A percentile compares a stretch with the other conserved stretches of the same genome.
Conservation (phyloP, 2,329 filamentous ascomycete species). For the Graphiopsis chlorocephala region DNA sequence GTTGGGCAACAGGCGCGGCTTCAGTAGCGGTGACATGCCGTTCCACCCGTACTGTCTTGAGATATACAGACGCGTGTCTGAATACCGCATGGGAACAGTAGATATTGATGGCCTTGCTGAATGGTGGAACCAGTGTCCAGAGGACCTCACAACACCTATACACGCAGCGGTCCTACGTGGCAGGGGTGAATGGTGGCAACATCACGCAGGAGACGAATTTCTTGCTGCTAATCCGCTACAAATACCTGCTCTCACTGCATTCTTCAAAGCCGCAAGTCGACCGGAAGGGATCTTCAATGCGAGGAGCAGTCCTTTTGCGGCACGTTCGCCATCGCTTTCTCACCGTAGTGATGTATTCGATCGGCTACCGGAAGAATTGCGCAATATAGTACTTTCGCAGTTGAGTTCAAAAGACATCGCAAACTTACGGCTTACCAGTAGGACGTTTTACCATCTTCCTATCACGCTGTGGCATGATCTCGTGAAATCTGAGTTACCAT, state of each 20-base stretch:
- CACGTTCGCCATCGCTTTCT: no score
- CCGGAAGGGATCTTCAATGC: background rate
- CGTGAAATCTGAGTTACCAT: constrained; percentile 19
- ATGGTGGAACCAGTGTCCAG: constrained; percentile 1
- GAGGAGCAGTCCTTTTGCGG: background rate
- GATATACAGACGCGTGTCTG: constrained; percentile 16
- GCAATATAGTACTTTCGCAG: constrained; percentile 5
- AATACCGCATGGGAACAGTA: background rate
- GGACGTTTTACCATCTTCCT: constrained; percentile 20
- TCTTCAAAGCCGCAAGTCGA: background rate
- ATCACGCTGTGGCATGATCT: constrained; percentile 18
- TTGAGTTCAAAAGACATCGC: constrained; percentile 14
- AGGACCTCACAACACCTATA: background rate
- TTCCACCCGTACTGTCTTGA: constrained; percentile 24
- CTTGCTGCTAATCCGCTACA: background rate
- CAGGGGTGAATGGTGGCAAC: constrained; percentile 15
- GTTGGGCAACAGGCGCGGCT: background rate
- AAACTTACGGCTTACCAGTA: constrained; percentile 15
- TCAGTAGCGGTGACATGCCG: constrained; percentile 7
- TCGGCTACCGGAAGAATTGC: background rate
- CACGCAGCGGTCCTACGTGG: background rate
- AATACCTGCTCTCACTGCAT: background rate
- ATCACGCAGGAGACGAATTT: background rate
- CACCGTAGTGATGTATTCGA: background rate
- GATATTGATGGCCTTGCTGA: constrained; percentile 12